These are phyloP conservation scores for Blastobotrys indianensis DNA, from an alignment of 1,139 yeast species.

Conservation along the genomic window DNA sequence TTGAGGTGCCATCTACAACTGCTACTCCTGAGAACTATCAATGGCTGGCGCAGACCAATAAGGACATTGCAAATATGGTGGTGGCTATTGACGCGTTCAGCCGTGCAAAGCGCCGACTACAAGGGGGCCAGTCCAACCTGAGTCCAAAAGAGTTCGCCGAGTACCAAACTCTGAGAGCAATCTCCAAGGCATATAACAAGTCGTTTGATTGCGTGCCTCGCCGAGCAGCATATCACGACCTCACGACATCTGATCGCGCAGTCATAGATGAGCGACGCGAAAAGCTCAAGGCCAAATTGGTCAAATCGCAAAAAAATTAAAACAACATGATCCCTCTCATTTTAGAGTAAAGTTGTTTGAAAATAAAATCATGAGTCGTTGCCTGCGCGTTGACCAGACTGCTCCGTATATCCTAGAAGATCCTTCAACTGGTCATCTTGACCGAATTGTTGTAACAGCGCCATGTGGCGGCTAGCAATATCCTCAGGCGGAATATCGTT, in stretches of 20 bases:
- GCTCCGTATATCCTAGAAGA: too few species aligned
- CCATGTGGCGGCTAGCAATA: too few species aligned
- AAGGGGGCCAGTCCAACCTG: constrained; percentile 5
- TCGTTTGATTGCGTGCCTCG: background rate
- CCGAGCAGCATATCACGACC: background rate
- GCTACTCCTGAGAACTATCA: constrained; percentile 2
- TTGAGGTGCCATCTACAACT: background rate
- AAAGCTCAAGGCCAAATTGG: background rate
- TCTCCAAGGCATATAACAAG: constrained; percentile 1
- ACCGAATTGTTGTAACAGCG: too few species aligned
- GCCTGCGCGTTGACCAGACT: too few species aligned
- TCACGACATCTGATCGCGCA: background rate
- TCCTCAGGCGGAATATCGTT: background rate
- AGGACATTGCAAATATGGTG: constrained; percentile 1
- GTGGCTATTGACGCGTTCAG: constrained; percentile 6
- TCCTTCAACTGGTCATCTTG: too few species aligned
- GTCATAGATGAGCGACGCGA: background rate
- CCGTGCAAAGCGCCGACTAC: background rate
- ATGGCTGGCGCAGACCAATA: background rate
- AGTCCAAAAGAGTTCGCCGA: constrained; percentile 3
- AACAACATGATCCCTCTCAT: too few species aligned
- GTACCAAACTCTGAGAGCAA: constrained; percentile 3
- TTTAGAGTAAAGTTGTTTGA: too few species aligned
- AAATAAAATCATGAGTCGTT: too few species aligned
- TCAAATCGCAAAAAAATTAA: too few species aligned